These are phyloP conservation scores for Colletotrichum truncatum DNA, from an alignment of 2,329 filamentous ascomycete genomes.

Conservation along the genomic window DNA sequence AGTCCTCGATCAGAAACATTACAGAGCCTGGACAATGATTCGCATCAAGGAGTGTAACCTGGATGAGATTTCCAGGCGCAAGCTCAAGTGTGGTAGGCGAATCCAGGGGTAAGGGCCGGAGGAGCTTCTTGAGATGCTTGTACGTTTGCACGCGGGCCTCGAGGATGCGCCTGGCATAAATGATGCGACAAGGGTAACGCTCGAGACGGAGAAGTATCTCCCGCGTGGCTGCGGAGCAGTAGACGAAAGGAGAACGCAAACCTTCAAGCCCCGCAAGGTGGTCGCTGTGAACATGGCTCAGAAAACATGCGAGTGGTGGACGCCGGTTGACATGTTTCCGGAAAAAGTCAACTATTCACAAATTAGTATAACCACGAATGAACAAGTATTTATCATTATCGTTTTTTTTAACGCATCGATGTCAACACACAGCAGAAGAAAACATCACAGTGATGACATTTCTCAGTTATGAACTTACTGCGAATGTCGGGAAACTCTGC, in stretches of 20 bases:
- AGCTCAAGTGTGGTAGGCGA: conserved; percentile 83
- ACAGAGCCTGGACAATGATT: conserved; percentile 92
- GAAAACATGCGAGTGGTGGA: conserved; percentile 82
- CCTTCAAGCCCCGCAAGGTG: conserved; percentile 84
- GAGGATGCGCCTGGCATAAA: conserved; percentile 80
- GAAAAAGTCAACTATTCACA: conserved; percentile 81
- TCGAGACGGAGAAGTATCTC: conserved; percentile 85
- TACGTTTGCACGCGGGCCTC: conserved; percentile 81
- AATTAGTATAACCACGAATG: conserved; percentile 15
- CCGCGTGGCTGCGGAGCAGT: conserved; percentile 86
- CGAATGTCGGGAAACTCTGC: conserved; percentile 83
- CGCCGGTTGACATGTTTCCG: conserved; percentile 60
- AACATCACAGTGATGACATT: background rate
- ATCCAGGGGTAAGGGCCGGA: conserved; percentile 86
- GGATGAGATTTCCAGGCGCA: conserved; percentile 71
- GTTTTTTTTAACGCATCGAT: background rate
- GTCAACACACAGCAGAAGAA: conserved; percentile 23
- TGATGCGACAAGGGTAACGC: conserved; percentile 81
- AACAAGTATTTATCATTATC: too few relatives aligned
- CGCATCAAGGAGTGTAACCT: conserved; percentile 87
- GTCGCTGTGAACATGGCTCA: conserved; percentile 93
- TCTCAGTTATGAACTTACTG: conserved; percentile 52
- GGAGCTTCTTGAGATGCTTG: conserved; percentile 74
- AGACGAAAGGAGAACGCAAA: conserved; percentile 83
- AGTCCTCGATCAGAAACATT: conserved; percentile 89